phyloP scores from a whole-genome alignment of 805 yeast genomes.

The Ogataea nonfermentans region DNA sequence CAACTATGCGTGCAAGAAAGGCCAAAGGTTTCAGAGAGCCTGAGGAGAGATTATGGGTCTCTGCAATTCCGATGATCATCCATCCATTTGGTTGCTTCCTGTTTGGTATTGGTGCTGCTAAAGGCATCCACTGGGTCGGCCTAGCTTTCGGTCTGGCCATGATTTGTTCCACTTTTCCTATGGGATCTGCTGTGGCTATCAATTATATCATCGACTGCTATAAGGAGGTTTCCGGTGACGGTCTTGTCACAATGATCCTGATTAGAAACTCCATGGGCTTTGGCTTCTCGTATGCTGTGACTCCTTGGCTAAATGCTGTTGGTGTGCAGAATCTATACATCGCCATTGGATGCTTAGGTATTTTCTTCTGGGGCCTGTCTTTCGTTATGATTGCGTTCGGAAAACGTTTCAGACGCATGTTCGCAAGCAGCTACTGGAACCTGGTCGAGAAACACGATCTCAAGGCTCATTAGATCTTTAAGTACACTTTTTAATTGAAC shows the following conservation, averaged over 20 bases:
- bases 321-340: slow-evolving; percentile 54
- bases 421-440: slow-evolving; percentile 20
- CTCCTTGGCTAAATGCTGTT: slow-evolving; percentile 51
- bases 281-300: slow-evolving; percentile 56
- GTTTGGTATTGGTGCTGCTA: slow-evolving; percentile 39
- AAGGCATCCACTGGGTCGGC: slow-evolving; percentile 36
- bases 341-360: slow-evolving; percentile 50
- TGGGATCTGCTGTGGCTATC: slow-evolving; percentile 32
- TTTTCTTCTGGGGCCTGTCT: slow-evolving; percentile 35
- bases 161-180: slow-evolving; percentile 26
- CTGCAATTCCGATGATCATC: slow-evolving; percentile 34
- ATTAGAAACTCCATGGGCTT: slow-evolving; percentile 58
- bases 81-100: slow-evolving; percentile 43
- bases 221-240: slow-evolving; percentile 32
- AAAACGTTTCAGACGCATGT: slow-evolving; percentile 17
- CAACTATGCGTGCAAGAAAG: slow-evolving; percentile 10
- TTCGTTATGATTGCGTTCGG: slow-evolving; percentile 23
- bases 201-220: slow-evolving; percentile 32
- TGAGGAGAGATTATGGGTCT: slow-evolving; percentile 42
- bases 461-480: slow-evolving; percentile 11
- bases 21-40: slow-evolving; percentile 42
- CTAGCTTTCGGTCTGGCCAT: slow-evolving; percentile 34
- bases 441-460: slow-evolving; percentile 22
- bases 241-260: slow-evolving; percentile 19
- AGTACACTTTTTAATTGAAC: not conserved